Conservation (phyloP, 192 early-diverging fungal species). For the Umbelopsis ramanniana region DNA sequence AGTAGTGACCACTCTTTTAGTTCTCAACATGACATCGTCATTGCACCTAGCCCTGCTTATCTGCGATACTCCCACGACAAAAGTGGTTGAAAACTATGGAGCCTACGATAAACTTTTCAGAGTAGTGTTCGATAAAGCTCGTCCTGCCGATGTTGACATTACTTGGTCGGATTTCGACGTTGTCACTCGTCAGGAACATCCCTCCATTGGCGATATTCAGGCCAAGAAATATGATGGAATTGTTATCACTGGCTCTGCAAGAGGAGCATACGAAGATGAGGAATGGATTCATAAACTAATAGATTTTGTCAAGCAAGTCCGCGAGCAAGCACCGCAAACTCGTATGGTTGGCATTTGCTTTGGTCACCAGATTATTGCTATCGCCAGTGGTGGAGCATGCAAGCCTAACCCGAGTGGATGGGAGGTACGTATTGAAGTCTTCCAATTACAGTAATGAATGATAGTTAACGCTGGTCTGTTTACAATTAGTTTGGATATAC, state of each 20-base stretch:
- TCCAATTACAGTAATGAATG: not conserved
- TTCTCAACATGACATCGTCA: not conserved
- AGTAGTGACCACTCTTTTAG: not conserved
- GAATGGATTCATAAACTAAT: constrained; percentile 69
- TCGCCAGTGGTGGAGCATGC: constrained; percentile 63
- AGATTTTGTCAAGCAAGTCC: constrained; percentile 51
- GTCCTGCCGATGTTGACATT: constrained; percentile 24
- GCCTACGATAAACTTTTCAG: constrained; percentile 50
- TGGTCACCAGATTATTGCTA: constrained; percentile 83
- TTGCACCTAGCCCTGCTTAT: constrained; percentile 53
- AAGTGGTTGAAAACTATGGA: constrained; percentile 47
- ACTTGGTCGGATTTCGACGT: constrained; percentile 45
- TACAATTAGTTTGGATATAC: constrained; percentile 50
- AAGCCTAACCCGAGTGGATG: constrained; percentile 67
- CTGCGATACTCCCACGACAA: constrained; percentile 52
- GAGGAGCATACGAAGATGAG: constrained; percentile 64
- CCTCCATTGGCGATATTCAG: constrained; percentile 35
- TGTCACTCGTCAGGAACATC: constrained; percentile 44
- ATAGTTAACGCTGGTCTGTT: not conserved
- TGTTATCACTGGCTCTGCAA: constrained; percentile 60
- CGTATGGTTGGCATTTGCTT: constrained; percentile 79
- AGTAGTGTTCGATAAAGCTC: constrained; percentile 38
- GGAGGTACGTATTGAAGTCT: constrained; percentile 55
- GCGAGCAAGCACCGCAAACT: constrained; percentile 37
- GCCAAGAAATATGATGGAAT: constrained; percentile 51